phyloP scores from a whole-genome alignment of 495 filamentous ascomycete genomes.

The Cetradonia linearis region DNA sequence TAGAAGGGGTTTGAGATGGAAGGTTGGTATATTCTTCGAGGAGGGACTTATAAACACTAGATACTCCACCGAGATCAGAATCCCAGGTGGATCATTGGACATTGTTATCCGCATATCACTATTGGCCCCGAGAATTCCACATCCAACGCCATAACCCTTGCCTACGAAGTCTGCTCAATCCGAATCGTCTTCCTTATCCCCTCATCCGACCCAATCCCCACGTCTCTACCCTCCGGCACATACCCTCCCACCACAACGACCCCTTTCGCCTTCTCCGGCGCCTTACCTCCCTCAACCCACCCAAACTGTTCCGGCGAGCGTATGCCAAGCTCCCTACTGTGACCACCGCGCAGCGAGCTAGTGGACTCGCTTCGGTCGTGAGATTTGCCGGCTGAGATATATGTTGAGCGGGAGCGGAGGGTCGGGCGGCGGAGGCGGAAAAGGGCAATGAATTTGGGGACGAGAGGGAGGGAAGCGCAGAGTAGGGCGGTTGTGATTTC shows the following conservation, averaged over 20 bases:
- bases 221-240: neutral
- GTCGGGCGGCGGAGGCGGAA: neutral
- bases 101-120: too few relatives aligned
- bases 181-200: neutral
- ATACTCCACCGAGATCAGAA: too few relatives aligned
- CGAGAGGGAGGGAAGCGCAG: slow-evolving; percentile 8
- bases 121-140: neutral
- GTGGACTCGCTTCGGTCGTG: neutral
- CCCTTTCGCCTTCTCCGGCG: neutral
- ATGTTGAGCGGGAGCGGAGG: neutral
- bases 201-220: neutral
- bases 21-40: too few relatives aligned
- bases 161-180: neutral
- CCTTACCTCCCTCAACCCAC: neutral
- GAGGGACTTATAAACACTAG: too few relatives aligned
- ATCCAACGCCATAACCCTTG: too few relatives aligned
- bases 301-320: neutral
- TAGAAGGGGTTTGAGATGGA: too few relatives aligned
- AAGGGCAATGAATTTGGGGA: slow-evolving; percentile 9
- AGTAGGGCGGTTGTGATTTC: slow-evolving; percentile 15
- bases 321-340: neutral
- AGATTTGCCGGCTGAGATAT: neutral
- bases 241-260: neutral
- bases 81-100: too few relatives aligned
- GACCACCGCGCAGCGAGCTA: neutral